Evolutionary conservation across 139 green algal genomes (phyloP).

Genomic region (Chlamydomonas incerta): DNA sequence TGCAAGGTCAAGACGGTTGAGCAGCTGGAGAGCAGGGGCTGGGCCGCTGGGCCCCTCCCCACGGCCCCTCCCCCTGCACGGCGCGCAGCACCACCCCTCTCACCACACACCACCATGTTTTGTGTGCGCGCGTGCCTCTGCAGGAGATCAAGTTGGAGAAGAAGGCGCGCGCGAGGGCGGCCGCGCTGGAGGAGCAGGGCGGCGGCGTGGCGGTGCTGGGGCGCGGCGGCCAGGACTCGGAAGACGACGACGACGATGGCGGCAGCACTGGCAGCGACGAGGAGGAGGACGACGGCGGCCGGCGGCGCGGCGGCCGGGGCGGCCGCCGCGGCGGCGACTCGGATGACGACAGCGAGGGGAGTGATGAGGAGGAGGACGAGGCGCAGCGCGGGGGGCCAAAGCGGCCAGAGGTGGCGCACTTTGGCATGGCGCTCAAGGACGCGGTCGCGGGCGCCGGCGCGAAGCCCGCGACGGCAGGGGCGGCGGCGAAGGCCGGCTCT

Average conservation of each 20-base stretch:
- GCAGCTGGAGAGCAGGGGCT: too few relatives aligned
- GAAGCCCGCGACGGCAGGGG: too few relatives aligned
- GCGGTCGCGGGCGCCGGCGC: neutral
- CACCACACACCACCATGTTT: too few relatives aligned
- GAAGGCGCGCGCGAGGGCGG: slow-evolving; percentile 15
- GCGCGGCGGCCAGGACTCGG: neutral
- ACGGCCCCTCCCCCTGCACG: too few relatives aligned
- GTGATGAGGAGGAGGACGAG: slow-evolving; percentile 4
- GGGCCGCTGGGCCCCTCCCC: too few relatives aligned
- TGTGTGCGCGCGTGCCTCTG: neutral
- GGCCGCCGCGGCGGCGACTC: neutral
- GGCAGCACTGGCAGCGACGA: slow-evolving; percentile 5
- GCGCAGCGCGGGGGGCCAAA: neutral
- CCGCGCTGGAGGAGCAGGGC: neutral
- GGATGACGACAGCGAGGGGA: neutral
- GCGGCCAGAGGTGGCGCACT: slow-evolving; percentile 48
- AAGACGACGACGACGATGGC: slow-evolving; percentile 37
- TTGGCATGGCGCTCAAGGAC: slow-evolving; percentile 60
- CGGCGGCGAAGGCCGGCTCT: neutral
- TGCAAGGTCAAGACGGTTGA: too few relatives aligned
- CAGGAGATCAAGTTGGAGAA: slow-evolving; percentile 60
- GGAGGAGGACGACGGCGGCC: neutral
- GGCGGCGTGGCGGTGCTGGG: neutral
- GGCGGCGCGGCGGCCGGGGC: neutral
- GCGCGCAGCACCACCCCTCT: too few relatives aligned